Conservation (phyloP, 2,329 filamentous ascomycete genomes). For the Aspergillus japonicus region DNA sequence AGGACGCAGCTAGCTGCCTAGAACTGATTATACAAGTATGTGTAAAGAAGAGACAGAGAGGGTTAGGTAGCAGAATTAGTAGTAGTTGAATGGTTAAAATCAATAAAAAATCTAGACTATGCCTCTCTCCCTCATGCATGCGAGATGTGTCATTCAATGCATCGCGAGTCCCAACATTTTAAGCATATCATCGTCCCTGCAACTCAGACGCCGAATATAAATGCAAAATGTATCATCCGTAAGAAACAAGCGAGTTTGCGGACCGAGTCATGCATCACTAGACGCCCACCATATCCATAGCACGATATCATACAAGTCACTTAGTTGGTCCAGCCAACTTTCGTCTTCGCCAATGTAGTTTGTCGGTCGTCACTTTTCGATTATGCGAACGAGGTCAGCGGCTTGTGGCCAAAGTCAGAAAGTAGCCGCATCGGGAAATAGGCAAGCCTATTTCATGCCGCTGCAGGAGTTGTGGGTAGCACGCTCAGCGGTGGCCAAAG, state of each 20-base stretch:
- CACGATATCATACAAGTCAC: conserved; percentile 3
- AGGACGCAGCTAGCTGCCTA: background rate
- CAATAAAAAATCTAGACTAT: background rate
- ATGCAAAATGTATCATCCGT: conserved; percentile 15
- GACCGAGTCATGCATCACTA: conserved; percentile 7
- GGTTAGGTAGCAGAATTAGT: too few species aligned
- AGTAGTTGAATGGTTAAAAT: too few species aligned
- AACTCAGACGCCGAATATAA: conserved; percentile 3
- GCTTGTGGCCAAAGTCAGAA: too few species aligned
- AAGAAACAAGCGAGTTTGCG: conserved; percentile 13
- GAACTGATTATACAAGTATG: too few species aligned
- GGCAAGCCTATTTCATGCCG: too few species aligned
- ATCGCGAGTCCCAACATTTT: background rate
- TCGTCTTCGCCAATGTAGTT: conserved; percentile 3
- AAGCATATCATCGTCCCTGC: background rate
- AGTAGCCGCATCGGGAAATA: too few species aligned
- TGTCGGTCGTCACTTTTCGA: conserved; percentile 1
- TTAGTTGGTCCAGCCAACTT: conserved; percentile 17
- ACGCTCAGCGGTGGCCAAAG: conserved; percentile 51
- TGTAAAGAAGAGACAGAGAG: too few species aligned
- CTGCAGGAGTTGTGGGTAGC: too few species aligned
- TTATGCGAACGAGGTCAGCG: too few species aligned
- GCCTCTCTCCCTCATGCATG: background rate
- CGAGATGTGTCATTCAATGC: background rate
- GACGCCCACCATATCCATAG: conserved; percentile 3